Conservation (phyloP, 2,329 filamentous ascomycete genomes). For the Anisogramma anomala region DNA sequence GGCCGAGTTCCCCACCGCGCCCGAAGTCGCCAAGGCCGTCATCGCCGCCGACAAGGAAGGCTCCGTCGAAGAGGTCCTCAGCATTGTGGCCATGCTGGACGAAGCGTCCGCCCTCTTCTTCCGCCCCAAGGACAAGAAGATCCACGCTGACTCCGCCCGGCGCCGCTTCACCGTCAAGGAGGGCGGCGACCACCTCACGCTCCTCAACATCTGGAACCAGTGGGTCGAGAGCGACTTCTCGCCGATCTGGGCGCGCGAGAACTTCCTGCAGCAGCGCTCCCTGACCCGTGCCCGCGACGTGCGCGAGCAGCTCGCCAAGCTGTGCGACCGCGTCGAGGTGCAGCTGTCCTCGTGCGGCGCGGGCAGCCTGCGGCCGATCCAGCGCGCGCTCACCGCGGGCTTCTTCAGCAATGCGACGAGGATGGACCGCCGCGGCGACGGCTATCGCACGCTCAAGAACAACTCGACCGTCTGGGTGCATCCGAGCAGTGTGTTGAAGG, state of each 20-base stretch:
- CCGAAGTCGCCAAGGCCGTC: constrained; percentile 81
- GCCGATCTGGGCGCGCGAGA: constrained; percentile 78
- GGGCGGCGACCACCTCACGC: constrained; percentile 77
- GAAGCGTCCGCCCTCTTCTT: constrained; percentile 87
- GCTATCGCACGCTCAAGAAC: constrained; percentile 85
- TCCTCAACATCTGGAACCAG: constrained; percentile 90
- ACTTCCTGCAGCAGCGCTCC: constrained; percentile 86
- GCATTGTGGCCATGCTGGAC: constrained; percentile 86
- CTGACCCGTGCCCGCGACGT: constrained; percentile 83
- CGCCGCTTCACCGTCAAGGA: constrained; percentile 82
- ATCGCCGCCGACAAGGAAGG: constrained; percentile 79
- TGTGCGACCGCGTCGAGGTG: constrained; percentile 90
- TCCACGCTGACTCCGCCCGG: constrained; percentile 84
- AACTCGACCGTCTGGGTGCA: constrained; percentile 85
- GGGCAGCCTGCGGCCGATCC: constrained; percentile 64
- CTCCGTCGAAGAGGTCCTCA: constrained; percentile 88
- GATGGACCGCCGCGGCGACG: constrained; percentile 71
- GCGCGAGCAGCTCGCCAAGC: constrained; percentile 78
- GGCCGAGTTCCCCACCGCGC: constrained; percentile 88
- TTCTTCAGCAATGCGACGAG: constrained; percentile 92
- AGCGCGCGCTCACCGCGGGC: constrained; percentile 77
- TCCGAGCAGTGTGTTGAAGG: constrained; percentile 70
- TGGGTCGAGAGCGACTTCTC: constrained; percentile 90
- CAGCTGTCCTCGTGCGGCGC: constrained; percentile 56
- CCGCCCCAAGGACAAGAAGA: constrained; percentile 92